These are phyloP conservation scores for Cylindrotheca fusiformis DNA, from an alignment of 108 stramenopile species.

Conservation along the genomic window DNA sequence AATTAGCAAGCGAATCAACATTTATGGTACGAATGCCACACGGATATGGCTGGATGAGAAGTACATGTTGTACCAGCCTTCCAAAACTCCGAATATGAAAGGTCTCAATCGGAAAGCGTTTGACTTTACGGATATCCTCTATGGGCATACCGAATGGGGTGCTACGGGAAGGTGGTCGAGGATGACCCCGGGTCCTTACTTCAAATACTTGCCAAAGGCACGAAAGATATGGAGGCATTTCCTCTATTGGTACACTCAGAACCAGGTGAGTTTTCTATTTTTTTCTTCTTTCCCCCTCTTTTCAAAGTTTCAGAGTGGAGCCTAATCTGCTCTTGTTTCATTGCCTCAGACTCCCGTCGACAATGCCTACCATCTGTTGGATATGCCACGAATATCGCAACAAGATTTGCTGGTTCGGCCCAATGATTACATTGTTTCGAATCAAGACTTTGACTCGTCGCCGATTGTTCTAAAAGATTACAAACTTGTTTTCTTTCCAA, in stretches of 20 bases:
- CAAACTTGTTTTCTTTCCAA: conserved; percentile 56
- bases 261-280: background rate
- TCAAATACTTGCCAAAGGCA: background rate
- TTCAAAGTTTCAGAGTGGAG: background rate
- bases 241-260: background rate
- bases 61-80: background rate
- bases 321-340: background rate
- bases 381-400: background rate
- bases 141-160: conserved; percentile 4
- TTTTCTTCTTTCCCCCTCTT: too few relatives aligned
- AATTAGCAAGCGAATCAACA: background rate
- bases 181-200: conserved; percentile 3
- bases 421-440: conserved; percentile 21
- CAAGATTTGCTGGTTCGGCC: conserved; percentile 10
- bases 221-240: conserved; percentile 10
- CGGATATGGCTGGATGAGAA: background rate
- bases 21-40: background rate
- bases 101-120: background rate
- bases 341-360: background rate
- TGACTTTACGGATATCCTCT: background rate
- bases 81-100: background rate
- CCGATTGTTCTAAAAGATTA: conserved; percentile 49
- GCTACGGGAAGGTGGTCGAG: background rate
- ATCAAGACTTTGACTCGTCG: conserved; percentile 22
- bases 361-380: conserved; percentile 1